phyloP scores from a whole-genome alignment of 345 rosid genomes.

The Eucalyptus erythrocorys region DNA sequence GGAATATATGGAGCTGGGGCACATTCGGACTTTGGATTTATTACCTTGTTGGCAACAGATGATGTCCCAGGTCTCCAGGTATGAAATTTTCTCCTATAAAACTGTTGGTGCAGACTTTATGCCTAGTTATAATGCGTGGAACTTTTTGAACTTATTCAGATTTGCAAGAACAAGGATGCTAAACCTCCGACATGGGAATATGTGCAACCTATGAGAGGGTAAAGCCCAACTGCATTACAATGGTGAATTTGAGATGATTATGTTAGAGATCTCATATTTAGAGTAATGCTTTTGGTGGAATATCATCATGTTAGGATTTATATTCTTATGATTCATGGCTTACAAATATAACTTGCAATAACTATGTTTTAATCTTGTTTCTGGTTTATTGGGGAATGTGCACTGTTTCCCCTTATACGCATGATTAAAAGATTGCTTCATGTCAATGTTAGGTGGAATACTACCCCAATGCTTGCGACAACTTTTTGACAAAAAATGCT shows the following conservation, averaged over 20 bases:
- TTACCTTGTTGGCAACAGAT: conserved; percentile 44
- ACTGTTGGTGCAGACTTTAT: neutral
- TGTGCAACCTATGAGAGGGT: conserved; percentile 73
- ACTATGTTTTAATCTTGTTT: neutral
- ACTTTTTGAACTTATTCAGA: conserved; percentile 1
- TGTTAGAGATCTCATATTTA: neutral
- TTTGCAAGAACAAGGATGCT: conserved; percentile 69
- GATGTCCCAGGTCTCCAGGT: conserved; percentile 70
- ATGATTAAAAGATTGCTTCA: no score
- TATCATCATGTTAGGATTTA: neutral
- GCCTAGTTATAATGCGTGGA: neutral
- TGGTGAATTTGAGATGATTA: neutral
- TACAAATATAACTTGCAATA: neutral
- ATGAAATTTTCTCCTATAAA: neutral
- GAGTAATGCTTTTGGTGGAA: neutral
- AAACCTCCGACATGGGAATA: conserved; percentile 75
- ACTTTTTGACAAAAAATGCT: neutral
- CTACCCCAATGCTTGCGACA: no score
- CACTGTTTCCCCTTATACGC: neutral
- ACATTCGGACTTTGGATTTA: conserved; percentile 76
- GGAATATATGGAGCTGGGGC: conserved; percentile 89
- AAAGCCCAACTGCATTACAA: neutral
- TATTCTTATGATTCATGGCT: neutral
- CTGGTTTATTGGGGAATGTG: neutral
- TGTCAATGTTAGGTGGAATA: accelerated